phyloP scores from a whole-genome alignment of 805 yeast genomes.

The Starmerella cellae region DNA sequence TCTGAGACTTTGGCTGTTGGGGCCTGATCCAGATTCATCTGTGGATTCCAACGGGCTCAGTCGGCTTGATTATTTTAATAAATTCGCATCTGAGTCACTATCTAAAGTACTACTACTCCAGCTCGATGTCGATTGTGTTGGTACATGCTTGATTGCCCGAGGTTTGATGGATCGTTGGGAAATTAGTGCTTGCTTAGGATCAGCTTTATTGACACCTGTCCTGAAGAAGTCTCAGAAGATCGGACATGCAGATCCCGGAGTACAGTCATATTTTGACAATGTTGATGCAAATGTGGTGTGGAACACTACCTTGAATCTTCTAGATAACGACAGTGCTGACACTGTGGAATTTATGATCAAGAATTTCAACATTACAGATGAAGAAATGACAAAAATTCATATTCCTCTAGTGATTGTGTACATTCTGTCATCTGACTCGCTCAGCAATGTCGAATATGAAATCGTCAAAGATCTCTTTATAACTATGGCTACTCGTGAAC shows the following conservation, averaged over 20 bases:
- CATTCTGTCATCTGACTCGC: conserved; percentile 8
- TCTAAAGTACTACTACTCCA: conserved; percentile 39
- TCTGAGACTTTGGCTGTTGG: conserved; percentile 84
- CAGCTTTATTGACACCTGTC: conserved; percentile 54
- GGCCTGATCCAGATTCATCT: conserved; percentile 46
- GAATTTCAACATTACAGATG: conserved; percentile 67
- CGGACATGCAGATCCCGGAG: conserved; percentile 28
- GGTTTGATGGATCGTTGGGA: conserved; percentile 92
- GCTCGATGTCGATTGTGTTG: conserved; percentile 24
- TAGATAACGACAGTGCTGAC: conserved; percentile 29
- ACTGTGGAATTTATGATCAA: conserved; percentile 47
- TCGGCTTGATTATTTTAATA: conserved; percentile 46
- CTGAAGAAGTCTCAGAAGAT: conserved; percentile 29
- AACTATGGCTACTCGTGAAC: conserved; percentile 43
- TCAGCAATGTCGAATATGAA: conserved; percentile 1
- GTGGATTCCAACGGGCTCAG: conserved; percentile 18
- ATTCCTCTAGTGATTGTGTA: conserved; percentile 53
- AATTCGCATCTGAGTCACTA: conserved; percentile 41
- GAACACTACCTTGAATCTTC: conserved; percentile 42
- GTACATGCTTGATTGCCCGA: conserved; percentile 48
- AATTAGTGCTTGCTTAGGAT: conserved; percentile 63
- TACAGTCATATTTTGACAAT: conserved; percentile 66
- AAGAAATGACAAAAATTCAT: conserved; percentile 68
- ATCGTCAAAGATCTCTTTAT: conserved; percentile 36
- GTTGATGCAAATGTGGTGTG: conserved; percentile 73